Evolutionary conservation across 352 stramenopile species (phyloP).

Genomic region (Phytophthora chlamydospora): DNA sequence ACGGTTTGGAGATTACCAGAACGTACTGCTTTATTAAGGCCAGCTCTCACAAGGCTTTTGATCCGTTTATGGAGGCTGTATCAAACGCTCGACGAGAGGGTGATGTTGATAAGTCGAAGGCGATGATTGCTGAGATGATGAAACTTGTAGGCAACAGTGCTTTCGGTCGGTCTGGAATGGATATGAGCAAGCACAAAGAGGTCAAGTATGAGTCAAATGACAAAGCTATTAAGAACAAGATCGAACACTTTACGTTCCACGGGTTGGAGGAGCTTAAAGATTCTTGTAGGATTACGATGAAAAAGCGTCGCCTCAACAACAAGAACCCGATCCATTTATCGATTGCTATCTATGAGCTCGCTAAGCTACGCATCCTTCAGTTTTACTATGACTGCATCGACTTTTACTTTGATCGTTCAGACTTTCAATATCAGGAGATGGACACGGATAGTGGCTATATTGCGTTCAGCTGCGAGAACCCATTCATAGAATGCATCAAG

Average conservation of each 20-base stretch:
- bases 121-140: constrained; percentile 25
- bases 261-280: too few relatives aligned
- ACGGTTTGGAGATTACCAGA: constrained; percentile 36
- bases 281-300: too few relatives aligned
- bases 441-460: neutral
- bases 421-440: constrained; percentile 3
- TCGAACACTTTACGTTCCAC: constrained; percentile 12
- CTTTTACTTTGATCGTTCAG: constrained; percentile 5
- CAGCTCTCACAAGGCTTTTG: constrained; percentile 19
- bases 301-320: too few relatives aligned
- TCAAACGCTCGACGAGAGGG: constrained; percentile 33
- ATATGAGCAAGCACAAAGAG: constrained; percentile 17
- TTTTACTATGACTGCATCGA: constrained; percentile 17
- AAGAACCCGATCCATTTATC: too few relatives aligned
- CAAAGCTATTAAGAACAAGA: neutral
- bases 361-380: constrained; percentile 2
- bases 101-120: constrained; percentile 29
- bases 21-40: constrained; percentile 37
- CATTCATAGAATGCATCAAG: too few relatives aligned
- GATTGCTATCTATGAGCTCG: neutral
- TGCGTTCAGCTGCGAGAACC: too few relatives aligned
- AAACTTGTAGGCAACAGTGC: constrained; percentile 21
- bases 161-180: too few relatives aligned
- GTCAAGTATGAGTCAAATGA: constrained; percentile 10
- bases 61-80: constrained; percentile 23